Conservation (phyloP, 2,329 filamentous ascomycete genomes). For the Mollisia scopiformis region DNA sequence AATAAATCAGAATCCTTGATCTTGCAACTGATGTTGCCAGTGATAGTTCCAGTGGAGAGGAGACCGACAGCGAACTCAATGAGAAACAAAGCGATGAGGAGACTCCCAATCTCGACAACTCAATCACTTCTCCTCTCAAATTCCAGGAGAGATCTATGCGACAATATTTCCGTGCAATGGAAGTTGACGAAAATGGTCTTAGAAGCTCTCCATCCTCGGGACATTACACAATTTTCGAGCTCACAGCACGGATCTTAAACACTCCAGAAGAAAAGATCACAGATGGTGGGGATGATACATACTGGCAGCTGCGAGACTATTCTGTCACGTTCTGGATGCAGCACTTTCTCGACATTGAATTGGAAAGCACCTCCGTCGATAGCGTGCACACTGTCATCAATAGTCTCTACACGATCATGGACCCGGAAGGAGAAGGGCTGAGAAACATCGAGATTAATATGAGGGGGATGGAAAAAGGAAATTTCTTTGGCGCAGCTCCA, state of each 20-base stretch:
- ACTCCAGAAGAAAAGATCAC: neutral
- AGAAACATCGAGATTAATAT: neutral
- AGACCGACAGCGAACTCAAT: slow-evolving; percentile 2
- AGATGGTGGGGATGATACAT: neutral
- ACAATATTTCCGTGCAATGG: slow-evolving; percentile 9
- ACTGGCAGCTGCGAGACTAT: neutral
- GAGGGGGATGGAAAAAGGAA: neutral
- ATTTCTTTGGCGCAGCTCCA: neutral
- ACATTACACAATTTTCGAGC: slow-evolving; percentile 10
- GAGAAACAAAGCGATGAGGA: neutral
- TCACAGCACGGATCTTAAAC: neutral
- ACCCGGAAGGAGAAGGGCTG: neutral
- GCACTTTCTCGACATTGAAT: slow-evolving; percentile 6
- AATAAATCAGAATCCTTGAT: slow-evolving; percentile 2
- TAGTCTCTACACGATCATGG: neutral
- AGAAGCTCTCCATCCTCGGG: slow-evolving; percentile 5
- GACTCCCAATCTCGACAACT: neutral
- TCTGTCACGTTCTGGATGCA: slow-evolving; percentile 5
- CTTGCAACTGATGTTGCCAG: neutral
- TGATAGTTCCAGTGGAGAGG: neutral
- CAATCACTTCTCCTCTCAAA: neutral
- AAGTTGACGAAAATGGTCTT: slow-evolving; percentile 6
- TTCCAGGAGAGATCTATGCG: slow-evolving; percentile 12
- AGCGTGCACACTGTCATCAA: neutral
- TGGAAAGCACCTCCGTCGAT: neutral